Evolutionary conservation across 2,329 filamentous ascomycete genomes (phyloP), one percentile per base, ranked within the genome.

Genomic region (Macrophomina pseudophaseolina): DNA sequence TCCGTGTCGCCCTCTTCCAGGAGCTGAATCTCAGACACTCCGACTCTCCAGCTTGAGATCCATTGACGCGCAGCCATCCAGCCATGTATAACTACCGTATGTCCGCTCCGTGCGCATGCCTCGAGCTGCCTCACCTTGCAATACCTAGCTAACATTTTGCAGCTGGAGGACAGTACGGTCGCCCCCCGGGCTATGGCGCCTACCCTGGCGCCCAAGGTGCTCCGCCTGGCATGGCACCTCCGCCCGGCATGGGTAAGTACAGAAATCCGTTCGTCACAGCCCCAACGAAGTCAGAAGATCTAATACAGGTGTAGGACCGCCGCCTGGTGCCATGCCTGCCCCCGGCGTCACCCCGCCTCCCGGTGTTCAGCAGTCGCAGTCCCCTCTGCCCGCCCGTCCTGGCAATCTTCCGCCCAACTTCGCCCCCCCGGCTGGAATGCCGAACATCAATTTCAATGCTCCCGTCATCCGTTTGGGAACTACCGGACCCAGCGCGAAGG

Each of bases 401-500:
- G 91, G 87, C 79, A 89, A 88, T 74, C 89, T 97, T 70, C 93
- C 92, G 69, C 83, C 89, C 67, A 92, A 89, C 79, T 97, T 97
- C 80, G 92, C 96, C 82, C 88, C 93, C 58, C 94, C 94, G 9
- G 84, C 91, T 60, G 97, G 95, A 76, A 92, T 97, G 86, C 93
- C 94, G 62, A 96, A 97, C 78, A 97, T 99, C 84, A 97, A 99
- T 83, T 97, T 98, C 83, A 97, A 92, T 74, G 95, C 95, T 42
- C 94, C 94, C 66, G 93, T 98, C 68, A 98, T 99, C 75, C 91
- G 95, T 65, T 86, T 99, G 53, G 95, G 94, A 49, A 94, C 93
- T 1, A 87, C 90, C 4, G 87, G 82, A 23, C 79, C 88, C 2
- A 83, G 89, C 32, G 74, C 79, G 42, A 80, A 80, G 59, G 81